Conservation (phyloP, 140 eudicot species). For the Flaveria floridana region DNA sequence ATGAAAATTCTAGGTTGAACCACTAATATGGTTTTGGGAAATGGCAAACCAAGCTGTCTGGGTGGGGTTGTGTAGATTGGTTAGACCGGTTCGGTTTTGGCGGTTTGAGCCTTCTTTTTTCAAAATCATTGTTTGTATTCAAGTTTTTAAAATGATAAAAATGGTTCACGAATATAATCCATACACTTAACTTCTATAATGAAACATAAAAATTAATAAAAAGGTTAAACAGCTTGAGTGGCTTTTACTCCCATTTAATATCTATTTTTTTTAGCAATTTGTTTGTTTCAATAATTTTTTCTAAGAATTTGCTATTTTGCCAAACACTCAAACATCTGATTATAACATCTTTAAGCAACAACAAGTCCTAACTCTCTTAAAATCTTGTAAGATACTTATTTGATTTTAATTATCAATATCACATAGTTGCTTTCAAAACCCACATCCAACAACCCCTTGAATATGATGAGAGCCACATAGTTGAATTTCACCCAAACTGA, state of each 20-base stretch:
- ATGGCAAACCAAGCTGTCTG: neutral
- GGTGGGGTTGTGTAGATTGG: neutral
- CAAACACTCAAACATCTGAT: neutral
- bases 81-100: neutral
- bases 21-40: neutral
- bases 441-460: slow-evolving; percentile 6
- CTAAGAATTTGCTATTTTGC: neutral
- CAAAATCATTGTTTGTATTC: neutral
- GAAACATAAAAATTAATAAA: neutral
- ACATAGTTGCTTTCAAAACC: neutral
- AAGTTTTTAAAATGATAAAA: neutral
- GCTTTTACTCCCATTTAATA: neutral
- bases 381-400: neutral
- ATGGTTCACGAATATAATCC: neutral
- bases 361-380: neutral
- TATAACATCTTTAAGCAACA: neutral
- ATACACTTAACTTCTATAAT: neutral
- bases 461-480: slow-evolving; percentile 26
- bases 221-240: too few species aligned
- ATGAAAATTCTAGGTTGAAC: neutral
- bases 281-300: neutral
- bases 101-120: too few species aligned
- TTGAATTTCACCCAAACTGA: neutral
- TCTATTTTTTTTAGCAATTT: neutral
- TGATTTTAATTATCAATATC: neutral